phyloP scores from a whole-genome alignment of 2,329 filamentous ascomycete species.

The Cadophora sp. region DNA sequence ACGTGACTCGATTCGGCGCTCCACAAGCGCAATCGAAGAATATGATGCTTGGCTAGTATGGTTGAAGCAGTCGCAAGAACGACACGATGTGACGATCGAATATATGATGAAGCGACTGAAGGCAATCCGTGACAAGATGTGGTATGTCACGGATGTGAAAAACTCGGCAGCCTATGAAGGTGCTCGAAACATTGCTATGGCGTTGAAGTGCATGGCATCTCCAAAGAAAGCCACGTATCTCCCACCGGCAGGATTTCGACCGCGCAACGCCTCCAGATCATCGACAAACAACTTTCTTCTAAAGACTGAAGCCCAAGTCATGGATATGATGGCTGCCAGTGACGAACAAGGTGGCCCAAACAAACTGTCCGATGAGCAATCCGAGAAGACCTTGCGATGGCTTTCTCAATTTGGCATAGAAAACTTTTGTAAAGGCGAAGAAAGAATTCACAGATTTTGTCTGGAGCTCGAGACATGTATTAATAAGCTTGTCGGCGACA shows the following conservation, averaged over 20 bases:
- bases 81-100: conserved; percentile 76
- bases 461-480: conserved; percentile 89
- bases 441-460: conserved; percentile 92
- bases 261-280: conserved; percentile 45
- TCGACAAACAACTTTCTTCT: conserved; percentile 65
- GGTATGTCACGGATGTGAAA: conserved; percentile 94
- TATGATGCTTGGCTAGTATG: conserved; percentile 84
- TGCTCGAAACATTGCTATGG: conserved; percentile 83
- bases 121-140: conserved; percentile 93
- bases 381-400: conserved; percentile 84
- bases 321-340: conserved; percentile 84
- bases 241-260: conserved; percentile 46
- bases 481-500: conserved; percentile 83
- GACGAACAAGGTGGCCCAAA: conserved; percentile 89
- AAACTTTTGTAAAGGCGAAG: conserved; percentile 94
- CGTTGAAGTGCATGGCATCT: conserved; percentile 88
- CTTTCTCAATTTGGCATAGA: conserved; percentile 81
- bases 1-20: conserved; percentile 71
- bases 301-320: conserved; percentile 81
- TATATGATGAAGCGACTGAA: conserved; percentile 76
- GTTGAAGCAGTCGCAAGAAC: conserved; percentile 82
- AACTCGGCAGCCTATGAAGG: conserved; percentile 90
- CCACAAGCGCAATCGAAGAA: conserved; percentile 75
- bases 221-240: conserved; percentile 52
- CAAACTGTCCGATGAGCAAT: conserved; percentile 95